A percentile compares a stretch with the other conserved stretches of the same genome.
Conservation (phyloP, 75 land plant genomes). For the Pinus albicaulis region DNA sequence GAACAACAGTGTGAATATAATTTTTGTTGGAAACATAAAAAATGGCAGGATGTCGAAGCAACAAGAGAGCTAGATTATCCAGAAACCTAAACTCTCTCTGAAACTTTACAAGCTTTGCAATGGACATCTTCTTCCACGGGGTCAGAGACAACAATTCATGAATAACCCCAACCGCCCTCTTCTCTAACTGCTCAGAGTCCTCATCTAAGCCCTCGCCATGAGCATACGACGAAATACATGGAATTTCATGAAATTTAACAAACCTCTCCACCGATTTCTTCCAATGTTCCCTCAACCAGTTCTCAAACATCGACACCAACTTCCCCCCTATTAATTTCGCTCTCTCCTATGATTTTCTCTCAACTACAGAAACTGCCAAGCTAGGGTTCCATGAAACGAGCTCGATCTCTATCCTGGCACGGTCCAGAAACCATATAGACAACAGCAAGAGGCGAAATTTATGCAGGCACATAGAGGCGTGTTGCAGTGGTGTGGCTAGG, state of each 20-base stretch:
- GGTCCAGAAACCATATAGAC: too few species aligned
- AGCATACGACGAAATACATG: conserved; percentile 73
- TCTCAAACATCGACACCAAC: conserved; percentile 31
- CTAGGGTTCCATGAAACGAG: conserved; percentile 50
- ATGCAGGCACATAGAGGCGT: too few species aligned
- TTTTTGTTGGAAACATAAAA: conserved; percentile 80
- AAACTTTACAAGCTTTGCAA: conserved; percentile 59
- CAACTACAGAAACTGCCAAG: conserved; percentile 44
- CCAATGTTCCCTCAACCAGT: conserved; percentile 37
- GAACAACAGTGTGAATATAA: conserved; percentile 60
- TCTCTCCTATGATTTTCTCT: conserved; percentile 21
- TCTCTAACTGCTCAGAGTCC: conserved; percentile 45
- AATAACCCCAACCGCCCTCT: conserved; percentile 61
- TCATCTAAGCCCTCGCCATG: conserved; percentile 20
- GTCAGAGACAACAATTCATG: conserved; percentile 77
- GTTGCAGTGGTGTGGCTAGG: too few species aligned
- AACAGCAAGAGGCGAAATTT: too few species aligned
- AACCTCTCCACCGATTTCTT: conserved; percentile 40
- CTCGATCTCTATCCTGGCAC: conserved; percentile 78
- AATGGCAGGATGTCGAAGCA: conserved; percentile 63
- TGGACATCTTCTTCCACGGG: conserved; percentile 64
- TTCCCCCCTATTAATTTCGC: conserved; percentile 3
- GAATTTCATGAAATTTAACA: conserved; percentile 44
- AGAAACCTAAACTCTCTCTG: conserved; percentile 64
- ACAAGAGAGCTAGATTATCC: conserved; percentile 38